phyloP scores from a whole-genome alignment of 768 basidiomycete genomes.

The Pleurotus giganteus region DNA sequence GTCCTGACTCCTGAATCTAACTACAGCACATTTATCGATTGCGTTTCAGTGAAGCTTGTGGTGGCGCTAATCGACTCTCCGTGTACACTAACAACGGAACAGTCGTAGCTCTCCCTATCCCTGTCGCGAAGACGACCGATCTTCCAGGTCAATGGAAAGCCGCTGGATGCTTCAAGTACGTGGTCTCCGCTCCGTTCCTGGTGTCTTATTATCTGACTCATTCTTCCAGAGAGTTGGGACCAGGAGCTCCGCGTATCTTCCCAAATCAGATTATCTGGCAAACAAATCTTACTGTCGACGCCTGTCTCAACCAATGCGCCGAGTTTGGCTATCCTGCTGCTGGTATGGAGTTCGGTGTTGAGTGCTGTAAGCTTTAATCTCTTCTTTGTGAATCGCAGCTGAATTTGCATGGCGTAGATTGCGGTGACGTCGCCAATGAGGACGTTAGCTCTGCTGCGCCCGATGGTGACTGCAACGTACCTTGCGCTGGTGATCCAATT shows the following conservation, averaged over 20 bases:
- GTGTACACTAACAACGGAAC: conserved; percentile 56
- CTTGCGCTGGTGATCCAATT: conserved; percentile 13
- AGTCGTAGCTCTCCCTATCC: conserved; percentile 58
- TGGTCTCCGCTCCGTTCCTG: background rate
- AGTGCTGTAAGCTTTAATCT: conserved; percentile 55
- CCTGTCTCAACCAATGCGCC: conserved; percentile 68
- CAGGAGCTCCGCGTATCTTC: conserved; percentile 43
- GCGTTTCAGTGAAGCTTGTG: conserved; percentile 63
- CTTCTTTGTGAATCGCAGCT: background rate
- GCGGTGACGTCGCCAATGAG: conserved; percentile 66
- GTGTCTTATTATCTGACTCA: background rate
- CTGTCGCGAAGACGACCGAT: conserved; percentile 48
- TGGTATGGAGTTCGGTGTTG: conserved; percentile 65
- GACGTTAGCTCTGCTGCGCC: conserved; percentile 33
- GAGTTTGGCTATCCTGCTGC: conserved; percentile 70
- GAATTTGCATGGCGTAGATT: conserved; percentile 45
- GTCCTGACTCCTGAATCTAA: conserved; percentile 25
- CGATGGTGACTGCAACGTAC: conserved; percentile 12
- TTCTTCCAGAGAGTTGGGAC: conserved; percentile 44
- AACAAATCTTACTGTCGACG: conserved; percentile 60
- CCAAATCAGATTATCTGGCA: conserved; percentile 58
- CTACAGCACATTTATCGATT: conserved; percentile 2
- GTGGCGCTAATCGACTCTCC: conserved; percentile 70
- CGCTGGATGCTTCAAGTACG: conserved; percentile 65
- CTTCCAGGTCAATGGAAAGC: conserved; percentile 68